Evolutionary conservation across 257 asterid species (phyloP).

Genomic region (Anisodus tanguticus): DNA sequence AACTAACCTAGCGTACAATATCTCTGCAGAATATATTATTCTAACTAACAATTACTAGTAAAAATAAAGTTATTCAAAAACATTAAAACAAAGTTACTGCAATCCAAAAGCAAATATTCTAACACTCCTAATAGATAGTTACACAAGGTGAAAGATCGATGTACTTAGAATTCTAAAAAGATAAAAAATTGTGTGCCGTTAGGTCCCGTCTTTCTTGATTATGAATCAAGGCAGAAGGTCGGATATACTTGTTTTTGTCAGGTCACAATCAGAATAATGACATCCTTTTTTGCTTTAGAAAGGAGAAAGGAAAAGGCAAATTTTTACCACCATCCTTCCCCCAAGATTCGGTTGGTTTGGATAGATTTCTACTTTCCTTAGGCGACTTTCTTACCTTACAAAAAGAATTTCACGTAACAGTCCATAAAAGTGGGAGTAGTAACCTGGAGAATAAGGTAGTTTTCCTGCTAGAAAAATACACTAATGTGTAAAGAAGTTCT

Average conservation of each 20-base stretch:
- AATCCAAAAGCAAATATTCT: too few relatives aligned
- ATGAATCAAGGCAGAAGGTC: background rate
- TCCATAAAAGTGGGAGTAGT: background rate
- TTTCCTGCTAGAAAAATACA: background rate
- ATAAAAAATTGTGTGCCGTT: background rate
- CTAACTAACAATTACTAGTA: too few relatives aligned
- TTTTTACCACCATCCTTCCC: background rate
- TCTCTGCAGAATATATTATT: too few relatives aligned
- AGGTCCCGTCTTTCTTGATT: background rate
- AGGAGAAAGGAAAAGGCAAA: background rate
- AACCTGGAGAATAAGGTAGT: background rate
- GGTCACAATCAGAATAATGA: background rate
- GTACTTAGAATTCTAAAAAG: background rate
- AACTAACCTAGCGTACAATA: too few relatives aligned
- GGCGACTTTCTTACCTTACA: background rate
- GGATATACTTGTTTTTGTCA: background rate
- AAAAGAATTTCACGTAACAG: background rate
- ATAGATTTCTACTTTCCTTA: background rate
- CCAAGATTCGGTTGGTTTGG: background rate
- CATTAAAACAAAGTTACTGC: too few relatives aligned
- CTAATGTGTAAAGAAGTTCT: too few relatives aligned
- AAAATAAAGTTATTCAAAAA: too few relatives aligned
- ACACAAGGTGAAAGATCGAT: background rate
- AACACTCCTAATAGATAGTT: background rate
- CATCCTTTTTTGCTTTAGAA: background rate